Evolutionary conservation across 805 yeast species (phyloP).

Genomic region (Saturnispora kantuleensis): DNA sequence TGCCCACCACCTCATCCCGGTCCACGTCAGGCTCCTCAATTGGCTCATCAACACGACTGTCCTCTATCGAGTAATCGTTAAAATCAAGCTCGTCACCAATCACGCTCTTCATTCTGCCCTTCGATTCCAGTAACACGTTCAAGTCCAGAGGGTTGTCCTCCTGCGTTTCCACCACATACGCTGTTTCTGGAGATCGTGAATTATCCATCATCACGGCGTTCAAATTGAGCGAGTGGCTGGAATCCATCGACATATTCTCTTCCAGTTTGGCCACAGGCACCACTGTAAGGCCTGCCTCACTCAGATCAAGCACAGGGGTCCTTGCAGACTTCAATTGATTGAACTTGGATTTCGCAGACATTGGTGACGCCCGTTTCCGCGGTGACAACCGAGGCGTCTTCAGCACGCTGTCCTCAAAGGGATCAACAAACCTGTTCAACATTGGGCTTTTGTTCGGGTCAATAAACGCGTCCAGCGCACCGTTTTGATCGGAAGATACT

Average conservation of each 20-base stretch:
- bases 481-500: no score
- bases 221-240: not conserved
- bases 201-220: conserved; percentile 2
- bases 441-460: conserved; percentile 16
- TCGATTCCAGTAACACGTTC: not conserved
- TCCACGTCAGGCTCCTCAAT: no score
- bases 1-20: no score
- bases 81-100: conserved; percentile 7
- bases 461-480: no score
- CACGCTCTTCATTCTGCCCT: not conserved
- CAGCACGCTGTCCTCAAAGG: conserved; percentile 28
- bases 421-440: conserved; percentile 27
- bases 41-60: no score
- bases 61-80: conserved; percentile 3
- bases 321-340: not conserved
- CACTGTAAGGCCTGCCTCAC: not conserved
- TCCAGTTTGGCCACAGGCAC: not conserved
- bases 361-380: not conserved
- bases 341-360: conserved; percentile 2
- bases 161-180: conserved; percentile 9
- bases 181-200: not conserved
- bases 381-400: not conserved
- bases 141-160: conserved; percentile 2
- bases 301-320: not conserved
- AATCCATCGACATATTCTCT: not conserved